Percentiles rank a stretch among this genome's conserved stretches.
These are phyloP conservation scores for Citrus inodora DNA, from an alignment of 345 rosid genomes.

Conservation along the genomic window DNA sequence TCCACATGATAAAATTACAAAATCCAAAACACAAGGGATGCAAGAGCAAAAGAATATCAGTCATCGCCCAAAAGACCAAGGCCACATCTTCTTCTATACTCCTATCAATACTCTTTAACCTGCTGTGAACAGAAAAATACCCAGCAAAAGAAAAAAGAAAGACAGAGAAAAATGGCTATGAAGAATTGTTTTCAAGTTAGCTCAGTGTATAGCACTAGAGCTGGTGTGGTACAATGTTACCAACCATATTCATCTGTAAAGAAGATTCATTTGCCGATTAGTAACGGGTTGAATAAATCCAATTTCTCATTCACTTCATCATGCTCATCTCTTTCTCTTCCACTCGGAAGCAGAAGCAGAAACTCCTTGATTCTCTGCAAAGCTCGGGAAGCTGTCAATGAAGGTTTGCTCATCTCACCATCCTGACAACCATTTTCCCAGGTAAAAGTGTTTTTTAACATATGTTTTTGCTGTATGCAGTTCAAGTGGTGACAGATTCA, in stretches of 20 bases:
- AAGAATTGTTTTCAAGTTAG: slow-evolving; percentile 44
- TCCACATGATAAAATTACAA: slow-evolving; percentile 13
- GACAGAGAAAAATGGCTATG: slow-evolving; percentile 33
- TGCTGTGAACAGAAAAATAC: not conserved
- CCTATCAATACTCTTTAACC: not conserved
- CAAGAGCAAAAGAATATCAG: not conserved
- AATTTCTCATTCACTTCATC: slow-evolving; percentile 21
- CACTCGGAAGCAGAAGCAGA: slow-evolving; percentile 16
- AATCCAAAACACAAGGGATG: not conserved
- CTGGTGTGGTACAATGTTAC: slow-evolving; percentile 27
- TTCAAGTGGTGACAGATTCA: slow-evolving; percentile 49
- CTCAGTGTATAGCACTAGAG: slow-evolving; percentile 27
- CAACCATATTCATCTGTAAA: slow-evolving; percentile 31
- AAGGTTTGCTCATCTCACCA: slow-evolving; percentile 31
- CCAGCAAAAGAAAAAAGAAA: not conserved
- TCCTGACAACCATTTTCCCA: not conserved
- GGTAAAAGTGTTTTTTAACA: not conserved
- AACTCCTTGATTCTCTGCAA: slow-evolving; percentile 46
- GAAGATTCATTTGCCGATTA: slow-evolving; percentile 30
- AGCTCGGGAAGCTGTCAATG: slow-evolving; percentile 54
- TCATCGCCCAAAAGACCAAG: not conserved
- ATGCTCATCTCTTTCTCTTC: slow-evolving; percentile 16
- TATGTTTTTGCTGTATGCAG: slow-evolving; percentile 28
- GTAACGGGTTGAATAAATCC: slow-evolving; percentile 26
- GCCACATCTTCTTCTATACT: slow-evolving; percentile 6